Conservation (phyloP, 352 stramenopile species). For the Phytophthora rubi region DNA sequence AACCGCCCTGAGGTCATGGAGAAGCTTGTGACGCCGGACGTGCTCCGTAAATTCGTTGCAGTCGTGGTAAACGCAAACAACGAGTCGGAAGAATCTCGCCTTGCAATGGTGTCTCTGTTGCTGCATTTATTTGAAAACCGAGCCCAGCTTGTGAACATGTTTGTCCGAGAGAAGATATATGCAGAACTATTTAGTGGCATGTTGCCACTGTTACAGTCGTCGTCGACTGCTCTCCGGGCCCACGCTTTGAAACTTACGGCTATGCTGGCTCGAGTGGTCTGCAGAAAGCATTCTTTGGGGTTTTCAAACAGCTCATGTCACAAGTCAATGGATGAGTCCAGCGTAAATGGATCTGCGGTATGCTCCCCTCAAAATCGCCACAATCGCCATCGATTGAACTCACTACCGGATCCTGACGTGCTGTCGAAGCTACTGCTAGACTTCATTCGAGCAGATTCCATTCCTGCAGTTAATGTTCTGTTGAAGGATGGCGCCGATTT, state of each 20-base stretch:
- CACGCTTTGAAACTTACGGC: slow-evolving; percentile 62
- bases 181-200: slow-evolving; percentile 61
- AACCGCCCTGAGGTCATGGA: slow-evolving; percentile 38
- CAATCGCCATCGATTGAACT: slow-evolving; percentile 54
- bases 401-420: slow-evolving; percentile 65
- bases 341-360: slow-evolving; percentile 2
- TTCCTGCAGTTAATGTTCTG: slow-evolving; percentile 71
- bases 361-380: slow-evolving; percentile 16
- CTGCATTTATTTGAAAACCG: slow-evolving; percentile 73
- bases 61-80: slow-evolving; percentile 52
- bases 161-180: slow-evolving; percentile 71
- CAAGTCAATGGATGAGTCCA: slow-evolving; percentile 15
- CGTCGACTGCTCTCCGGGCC: slow-evolving; percentile 44
- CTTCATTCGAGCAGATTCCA: slow-evolving; percentile 75
- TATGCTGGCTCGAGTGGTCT: slow-evolving; percentile 63
- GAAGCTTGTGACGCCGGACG: slow-evolving; percentile 53
- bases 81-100: slow-evolving; percentile 75
- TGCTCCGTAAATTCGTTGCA: slow-evolving; percentile 62
- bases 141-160: slow-evolving; percentile 55
- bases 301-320: slow-evolving; percentile 10
- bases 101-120: slow-evolving; percentile 68
- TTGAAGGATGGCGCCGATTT: slow-evolving; percentile 82
- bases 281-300: slow-evolving; percentile 41
- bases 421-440: slow-evolving; percentile 69
- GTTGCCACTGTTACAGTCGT: slow-evolving; percentile 47